Conservation (phyloP, 169 alveolate species). For the Babesia divergens region DNA sequence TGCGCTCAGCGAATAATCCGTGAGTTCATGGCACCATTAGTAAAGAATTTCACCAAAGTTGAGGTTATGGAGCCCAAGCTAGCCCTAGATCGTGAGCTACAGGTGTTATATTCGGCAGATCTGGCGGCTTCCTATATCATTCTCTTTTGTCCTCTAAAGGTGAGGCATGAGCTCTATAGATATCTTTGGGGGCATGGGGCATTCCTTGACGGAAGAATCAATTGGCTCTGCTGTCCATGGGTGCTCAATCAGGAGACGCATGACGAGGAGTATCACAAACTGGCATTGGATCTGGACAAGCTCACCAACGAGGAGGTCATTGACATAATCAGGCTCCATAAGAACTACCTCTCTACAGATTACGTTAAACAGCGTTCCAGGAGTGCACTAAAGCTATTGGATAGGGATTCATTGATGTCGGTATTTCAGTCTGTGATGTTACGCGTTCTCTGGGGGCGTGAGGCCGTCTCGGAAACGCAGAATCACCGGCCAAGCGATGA, state of each 20-base stretch:
- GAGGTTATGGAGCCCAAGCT: constrained; percentile 32
- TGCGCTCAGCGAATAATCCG: constrained; percentile 23
- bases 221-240: constrained; percentile 64
- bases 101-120: constrained; percentile 46
- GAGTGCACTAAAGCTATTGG: constrained; percentile 30
- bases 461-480: constrained; percentile 2
- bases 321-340: constrained; percentile 52
- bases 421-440: constrained; percentile 58
- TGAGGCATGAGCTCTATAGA: constrained; percentile 40
- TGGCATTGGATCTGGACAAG: constrained; percentile 1
- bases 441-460: constrained; percentile 50
- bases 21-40: constrained; percentile 36
- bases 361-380: constrained; percentile 54
- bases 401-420: constrained; percentile 36
- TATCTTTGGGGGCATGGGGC: constrained; percentile 49
- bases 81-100: constrained; percentile 41
- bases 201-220: constrained; percentile 39
- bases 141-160: constrained; percentile 22
- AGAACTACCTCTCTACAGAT: constrained; percentile 48
- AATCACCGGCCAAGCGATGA: neutral
- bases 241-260: constrained; percentile 47
- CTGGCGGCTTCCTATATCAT: constrained; percentile 58
- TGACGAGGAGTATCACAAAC: constrained; percentile 40
- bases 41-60: neutral
- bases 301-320: constrained; percentile 38